These are phyloP conservation scores for Tylopilus sp. DNA, from an alignment of 1,284 basidiomycete species.

Conservation along the genomic window DNA sequence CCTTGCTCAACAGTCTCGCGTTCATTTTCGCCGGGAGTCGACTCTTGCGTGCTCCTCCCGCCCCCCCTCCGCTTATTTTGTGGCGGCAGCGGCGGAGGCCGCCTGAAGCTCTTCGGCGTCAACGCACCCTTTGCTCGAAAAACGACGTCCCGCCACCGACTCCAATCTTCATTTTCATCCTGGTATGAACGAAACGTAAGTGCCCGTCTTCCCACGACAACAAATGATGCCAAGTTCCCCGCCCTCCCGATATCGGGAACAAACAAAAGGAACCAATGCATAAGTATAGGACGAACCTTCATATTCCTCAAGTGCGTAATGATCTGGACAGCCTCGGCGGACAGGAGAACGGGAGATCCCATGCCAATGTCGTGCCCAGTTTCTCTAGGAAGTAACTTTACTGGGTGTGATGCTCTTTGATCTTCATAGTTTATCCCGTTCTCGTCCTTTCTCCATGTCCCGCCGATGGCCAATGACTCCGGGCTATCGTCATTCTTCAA, in stretches of 20 bases:
- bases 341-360: constrained; percentile 85
- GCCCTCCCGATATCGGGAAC: not conserved
- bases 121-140: constrained; percentile 70
- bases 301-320: constrained; percentile 84
- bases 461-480: constrained; percentile 29
- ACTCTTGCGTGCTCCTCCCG: constrained; percentile 35
- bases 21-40: constrained; percentile 10
- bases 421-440: constrained; percentile 1
- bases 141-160: constrained; percentile 82
- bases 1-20: not conserved
- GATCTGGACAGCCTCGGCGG: constrained; percentile 77
- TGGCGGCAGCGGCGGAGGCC: constrained; percentile 51
- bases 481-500: constrained; percentile 39
- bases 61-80: constrained; percentile 58
- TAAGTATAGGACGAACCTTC: constrained; percentile 53
- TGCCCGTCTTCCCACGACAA: not conserved
- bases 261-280: not conserved
- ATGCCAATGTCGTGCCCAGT: constrained; percentile 87
- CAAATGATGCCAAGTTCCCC: not conserved
- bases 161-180: constrained; percentile 93
- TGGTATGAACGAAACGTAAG: constrained; percentile 31
- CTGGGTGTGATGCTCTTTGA: constrained; percentile 24
- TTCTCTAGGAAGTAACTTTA: constrained; percentile 66
- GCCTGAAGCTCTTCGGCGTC: constrained; percentile 47
- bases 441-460: constrained; percentile 8